Percentiles rank a stretch among this genome's conserved stretches.
Conservation (phyloP, 2,329 filamentous ascomycete species). For the Madurella fahalii region DNA sequence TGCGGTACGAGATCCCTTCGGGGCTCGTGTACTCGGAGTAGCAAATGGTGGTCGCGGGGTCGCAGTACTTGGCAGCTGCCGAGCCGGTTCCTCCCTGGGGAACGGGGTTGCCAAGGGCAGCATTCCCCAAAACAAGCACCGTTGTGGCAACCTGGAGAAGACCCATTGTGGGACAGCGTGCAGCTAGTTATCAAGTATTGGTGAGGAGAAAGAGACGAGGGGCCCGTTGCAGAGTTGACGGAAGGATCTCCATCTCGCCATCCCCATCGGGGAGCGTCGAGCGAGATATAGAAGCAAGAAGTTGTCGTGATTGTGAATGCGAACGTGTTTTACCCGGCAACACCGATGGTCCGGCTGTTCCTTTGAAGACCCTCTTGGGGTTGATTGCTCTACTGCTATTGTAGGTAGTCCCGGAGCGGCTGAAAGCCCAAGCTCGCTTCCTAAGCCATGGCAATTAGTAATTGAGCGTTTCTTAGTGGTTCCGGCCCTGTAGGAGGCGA, state of each 20-base stretch:
- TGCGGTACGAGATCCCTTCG: conserved; percentile 26
- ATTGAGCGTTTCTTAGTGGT: conserved; percentile 1
- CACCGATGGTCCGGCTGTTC: background rate
- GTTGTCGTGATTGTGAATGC: background rate
- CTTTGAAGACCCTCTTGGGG: background rate
- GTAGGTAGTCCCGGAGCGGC: background rate
- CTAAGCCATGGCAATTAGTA: background rate
- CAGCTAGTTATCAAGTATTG: background rate
- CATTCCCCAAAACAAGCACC: conserved; percentile 18
- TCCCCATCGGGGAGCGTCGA: background rate
- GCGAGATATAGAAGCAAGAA: background rate
- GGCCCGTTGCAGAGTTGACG: background rate
- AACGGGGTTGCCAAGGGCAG: conserved; percentile 17
- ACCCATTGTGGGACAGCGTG: conserved; percentile 21
- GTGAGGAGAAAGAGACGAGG: background rate
- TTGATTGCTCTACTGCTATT: background rate
- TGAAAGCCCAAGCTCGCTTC: background rate
- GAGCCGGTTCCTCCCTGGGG: conserved; percentile 15
- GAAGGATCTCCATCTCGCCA: background rate
- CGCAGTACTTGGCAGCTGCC: conserved; percentile 28
- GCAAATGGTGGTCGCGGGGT: conserved; percentile 28
- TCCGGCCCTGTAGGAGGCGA: background rate
- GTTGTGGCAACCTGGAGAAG: conserved; percentile 21
- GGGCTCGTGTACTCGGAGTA: conserved; percentile 29
- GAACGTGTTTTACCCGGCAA: background rate